phyloP scores from a whole-genome alignment of 2,329 filamentous ascomycete species.

The Magnaporthiopsis rhizophila region DNA sequence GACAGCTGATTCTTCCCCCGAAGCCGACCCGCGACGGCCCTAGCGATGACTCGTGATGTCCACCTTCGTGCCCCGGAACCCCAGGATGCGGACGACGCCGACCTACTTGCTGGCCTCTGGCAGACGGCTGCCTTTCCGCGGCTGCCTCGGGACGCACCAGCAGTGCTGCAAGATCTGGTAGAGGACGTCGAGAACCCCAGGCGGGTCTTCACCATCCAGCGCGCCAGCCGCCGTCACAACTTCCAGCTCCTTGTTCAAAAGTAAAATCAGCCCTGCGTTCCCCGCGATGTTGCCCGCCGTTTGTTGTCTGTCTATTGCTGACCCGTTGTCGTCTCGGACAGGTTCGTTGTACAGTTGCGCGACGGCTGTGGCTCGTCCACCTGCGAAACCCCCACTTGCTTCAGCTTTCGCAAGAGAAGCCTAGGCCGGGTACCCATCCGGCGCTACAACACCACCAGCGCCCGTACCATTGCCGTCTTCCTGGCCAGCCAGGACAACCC shows the following conservation, averaged over 20 bases:
- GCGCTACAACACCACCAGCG: conserved; percentile 73
- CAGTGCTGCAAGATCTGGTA: conserved; percentile 45
- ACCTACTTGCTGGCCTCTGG: conserved; percentile 52
- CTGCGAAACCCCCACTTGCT: conserved; percentile 72
- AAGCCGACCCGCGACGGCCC: neutral
- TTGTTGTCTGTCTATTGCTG: neutral
- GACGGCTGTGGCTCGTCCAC: conserved; percentile 63
- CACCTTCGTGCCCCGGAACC: conserved; percentile 20
- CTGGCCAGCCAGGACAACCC: conserved; percentile 75
- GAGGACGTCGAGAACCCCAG: conserved; percentile 54
- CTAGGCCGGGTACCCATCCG: conserved; percentile 62
- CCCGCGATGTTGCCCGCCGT: neutral
- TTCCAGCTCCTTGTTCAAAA: conserved; percentile 62
- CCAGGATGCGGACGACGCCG: conserved; percentile 25
- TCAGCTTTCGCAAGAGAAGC: conserved; percentile 65
- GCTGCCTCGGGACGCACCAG: conserved; percentile 52
- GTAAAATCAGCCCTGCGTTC: conserved; percentile 31
- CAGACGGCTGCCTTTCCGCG: conserved; percentile 51
- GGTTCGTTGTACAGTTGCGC: conserved; percentile 74
- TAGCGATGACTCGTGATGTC: conserved; percentile 39
- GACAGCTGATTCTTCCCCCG: neutral
- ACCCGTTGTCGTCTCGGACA: conserved; percentile 25
- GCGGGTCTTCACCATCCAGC: conserved; percentile 52
- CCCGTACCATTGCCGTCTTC: conserved; percentile 71
- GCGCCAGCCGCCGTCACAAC: conserved; percentile 51